phyloP scores from a whole-genome alignment of 2,329 filamentous ascomycete genomes.

The Paramyrothecium sp. region DNA sequence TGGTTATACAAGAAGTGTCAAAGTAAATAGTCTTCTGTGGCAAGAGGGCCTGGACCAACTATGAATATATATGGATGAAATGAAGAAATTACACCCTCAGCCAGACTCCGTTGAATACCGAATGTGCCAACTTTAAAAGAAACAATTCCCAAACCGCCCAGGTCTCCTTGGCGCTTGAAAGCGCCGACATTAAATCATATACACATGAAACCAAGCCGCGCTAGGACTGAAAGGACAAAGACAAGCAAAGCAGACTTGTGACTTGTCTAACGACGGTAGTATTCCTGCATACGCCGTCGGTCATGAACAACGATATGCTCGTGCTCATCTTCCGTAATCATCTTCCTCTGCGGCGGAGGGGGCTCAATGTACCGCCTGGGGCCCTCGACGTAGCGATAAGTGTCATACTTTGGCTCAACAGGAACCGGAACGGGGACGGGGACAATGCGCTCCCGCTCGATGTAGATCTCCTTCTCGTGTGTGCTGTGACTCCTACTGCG shows the following conservation, averaged over 20 bases:
- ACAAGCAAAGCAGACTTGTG: too few species aligned
- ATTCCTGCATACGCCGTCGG: constrained; percentile 27
- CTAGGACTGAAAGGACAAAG: neutral
- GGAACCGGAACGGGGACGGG: constrained; percentile 38
- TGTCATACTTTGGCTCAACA: constrained; percentile 40
- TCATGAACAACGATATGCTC: constrained; percentile 31
- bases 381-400: constrained; percentile 53
- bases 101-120: too few species aligned
- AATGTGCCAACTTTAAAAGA: too few species aligned
- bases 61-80: too few species aligned
- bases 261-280: constrained; percentile 17
- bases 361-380: constrained; percentile 34
- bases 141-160: too few species aligned
- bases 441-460: constrained; percentile 50
- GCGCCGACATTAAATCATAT: neutral
- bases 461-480: constrained; percentile 44
- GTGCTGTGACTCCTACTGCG: constrained; percentile 26
- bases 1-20: too few species aligned
- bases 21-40: too few species aligned
- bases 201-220: neutral
- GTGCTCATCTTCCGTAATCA: constrained; percentile 25
- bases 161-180: neutral
- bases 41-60: too few species aligned
- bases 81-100: too few species aligned
- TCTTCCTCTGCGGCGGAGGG: constrained; percentile 24